These are phyloP conservation scores for Populus hybrid DNA, from an alignment of 441 rosid genomes.

Conservation along the genomic window DNA sequence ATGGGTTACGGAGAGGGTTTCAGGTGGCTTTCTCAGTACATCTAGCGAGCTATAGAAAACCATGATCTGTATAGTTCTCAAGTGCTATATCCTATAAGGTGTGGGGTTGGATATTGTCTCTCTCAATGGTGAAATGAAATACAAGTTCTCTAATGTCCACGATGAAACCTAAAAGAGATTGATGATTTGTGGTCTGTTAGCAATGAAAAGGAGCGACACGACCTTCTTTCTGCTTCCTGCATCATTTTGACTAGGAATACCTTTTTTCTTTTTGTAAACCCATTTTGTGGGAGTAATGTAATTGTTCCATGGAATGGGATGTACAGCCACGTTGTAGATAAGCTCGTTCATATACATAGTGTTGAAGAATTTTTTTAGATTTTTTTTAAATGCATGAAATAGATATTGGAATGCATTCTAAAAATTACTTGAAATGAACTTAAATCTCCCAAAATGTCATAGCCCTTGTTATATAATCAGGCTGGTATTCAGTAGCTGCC, in stretches of 20 bases:
- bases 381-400: not conserved
- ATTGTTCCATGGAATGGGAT: not conserved
- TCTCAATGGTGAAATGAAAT: not conserved
- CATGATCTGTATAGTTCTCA: not conserved
- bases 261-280: not conserved
- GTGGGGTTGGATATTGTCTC: not conserved
- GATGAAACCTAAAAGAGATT: not conserved
- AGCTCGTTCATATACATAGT: not conserved
- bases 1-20: constrained; percentile 26
- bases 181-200: not conserved
- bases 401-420: not conserved
- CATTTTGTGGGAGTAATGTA: not conserved
- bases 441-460: not conserved
- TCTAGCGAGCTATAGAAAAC: constrained; percentile 1
- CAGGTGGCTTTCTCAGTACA: constrained; percentile 25
- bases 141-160: not conserved
- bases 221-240: not conserved
- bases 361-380: not conserved
- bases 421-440: not conserved
- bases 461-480: not conserved
- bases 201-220: not conserved
- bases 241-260: not conserved
- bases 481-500: too few relatives aligned
- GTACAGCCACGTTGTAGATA: not conserved
- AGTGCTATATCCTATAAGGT: not conserved